phyloP scores from a whole-genome alignment of 75 land plant genomes.

The Adiantum capillusveneris region DNA sequence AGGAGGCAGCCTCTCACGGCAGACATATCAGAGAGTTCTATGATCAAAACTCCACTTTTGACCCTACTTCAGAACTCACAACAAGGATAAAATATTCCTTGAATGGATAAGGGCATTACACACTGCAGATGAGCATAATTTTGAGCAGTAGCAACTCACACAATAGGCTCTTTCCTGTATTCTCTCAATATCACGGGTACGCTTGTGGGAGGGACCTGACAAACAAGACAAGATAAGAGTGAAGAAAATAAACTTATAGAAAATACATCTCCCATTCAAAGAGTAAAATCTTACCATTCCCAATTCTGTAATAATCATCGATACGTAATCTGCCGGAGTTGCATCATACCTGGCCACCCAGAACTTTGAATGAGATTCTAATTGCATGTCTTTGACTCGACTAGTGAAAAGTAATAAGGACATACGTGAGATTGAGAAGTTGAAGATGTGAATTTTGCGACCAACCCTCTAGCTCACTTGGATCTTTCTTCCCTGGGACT shows the following conservation, averaged over 20 bases:
- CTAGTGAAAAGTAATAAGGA: too few relatives aligned
- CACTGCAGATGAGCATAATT: too few relatives aligned
- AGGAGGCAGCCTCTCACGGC: too few relatives aligned
- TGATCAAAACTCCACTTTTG: too few relatives aligned
- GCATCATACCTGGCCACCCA: conserved; percentile 74
- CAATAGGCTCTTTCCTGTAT: conserved; percentile 57
- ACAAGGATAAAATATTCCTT: too few relatives aligned
- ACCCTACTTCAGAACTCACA: too few relatives aligned
- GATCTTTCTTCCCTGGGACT: conserved; percentile 59
- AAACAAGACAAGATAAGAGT: conserved; percentile 1
- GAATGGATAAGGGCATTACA: too few relatives aligned
- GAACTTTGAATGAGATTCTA: background rate
- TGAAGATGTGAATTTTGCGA: conserved; percentile 61
- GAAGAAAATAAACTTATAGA: too few relatives aligned
- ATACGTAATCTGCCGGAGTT: conserved; percentile 89
- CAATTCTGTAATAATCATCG: conserved; percentile 87
- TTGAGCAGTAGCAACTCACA: conserved; percentile 3
- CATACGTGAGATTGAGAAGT: conserved; percentile 73
- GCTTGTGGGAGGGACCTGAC: conserved; percentile 94
- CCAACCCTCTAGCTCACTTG: conserved; percentile 56
- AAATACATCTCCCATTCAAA: too few relatives aligned
- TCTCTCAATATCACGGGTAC: conserved; percentile 99
- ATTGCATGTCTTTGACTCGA: too few relatives aligned
- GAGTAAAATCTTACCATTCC: conserved; percentile 70
- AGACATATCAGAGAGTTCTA: too few relatives aligned